Conservation (phyloP, 148 eudicot genomes). For the Vaccinium darrowii region DNA sequence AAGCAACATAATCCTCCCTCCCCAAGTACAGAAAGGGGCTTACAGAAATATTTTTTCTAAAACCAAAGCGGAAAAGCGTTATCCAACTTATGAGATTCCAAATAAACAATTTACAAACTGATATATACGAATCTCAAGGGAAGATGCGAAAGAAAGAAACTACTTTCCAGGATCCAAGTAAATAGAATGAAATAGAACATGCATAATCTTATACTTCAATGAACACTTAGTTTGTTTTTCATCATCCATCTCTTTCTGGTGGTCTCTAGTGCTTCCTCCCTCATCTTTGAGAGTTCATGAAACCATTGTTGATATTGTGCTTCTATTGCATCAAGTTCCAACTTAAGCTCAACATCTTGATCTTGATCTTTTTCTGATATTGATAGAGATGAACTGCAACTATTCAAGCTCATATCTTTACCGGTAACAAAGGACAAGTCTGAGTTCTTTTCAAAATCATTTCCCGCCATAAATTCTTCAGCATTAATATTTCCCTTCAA, state of each 20-base stretch:
- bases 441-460: slow-evolving; percentile 30
- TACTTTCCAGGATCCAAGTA: not conserved
- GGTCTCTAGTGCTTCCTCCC: slow-evolving; percentile 57
- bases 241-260: slow-evolving; percentile 65
- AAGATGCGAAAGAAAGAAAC: not conserved
- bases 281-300: slow-evolving; percentile 52
- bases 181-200: not conserved
- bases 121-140: not conserved
- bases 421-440: slow-evolving; percentile 22
- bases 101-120: not conserved
- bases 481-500: not conserved
- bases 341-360: slow-evolving; percentile 39
- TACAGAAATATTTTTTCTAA: not conserved
- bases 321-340: slow-evolving; percentile 66
- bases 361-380: slow-evolving; percentile 35
- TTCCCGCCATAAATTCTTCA: slow-evolving; percentile 29
- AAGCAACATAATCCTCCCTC: not conserved
- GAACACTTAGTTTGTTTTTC: slow-evolving; percentile 43
- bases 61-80: not conserved
- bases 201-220: not conserved
- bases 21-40: not conserved
- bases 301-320: slow-evolving; percentile 55
- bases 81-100: not conserved
- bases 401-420: slow-evolving; percentile 34
- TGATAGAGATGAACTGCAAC: slow-evolving; percentile 42